phyloP scores from a whole-genome alignment of 257 asterid species.

The Solanum gandarillasii region DNA sequence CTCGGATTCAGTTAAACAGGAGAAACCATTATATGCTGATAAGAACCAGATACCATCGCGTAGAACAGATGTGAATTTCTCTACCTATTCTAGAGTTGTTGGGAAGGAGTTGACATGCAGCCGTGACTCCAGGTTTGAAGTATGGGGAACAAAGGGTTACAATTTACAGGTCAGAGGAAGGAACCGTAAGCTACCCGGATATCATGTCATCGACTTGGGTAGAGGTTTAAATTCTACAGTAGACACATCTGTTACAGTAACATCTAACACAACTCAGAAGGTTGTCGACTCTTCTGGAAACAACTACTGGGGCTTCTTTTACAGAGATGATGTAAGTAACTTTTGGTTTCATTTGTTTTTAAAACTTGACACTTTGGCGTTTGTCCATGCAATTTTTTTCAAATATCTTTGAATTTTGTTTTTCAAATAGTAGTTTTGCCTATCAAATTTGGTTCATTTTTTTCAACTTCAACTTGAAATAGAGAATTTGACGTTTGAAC shows the following conservation, averaged over 20 bases:
- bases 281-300: slow-evolving; percentile 33
- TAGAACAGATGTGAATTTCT: slow-evolving; percentile 87
- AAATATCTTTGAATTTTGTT: background rate
- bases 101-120: slow-evolving; percentile 69
- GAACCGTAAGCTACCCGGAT: slow-evolving; percentile 64
- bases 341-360: background rate
- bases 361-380: background rate
- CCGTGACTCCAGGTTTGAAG: slow-evolving; percentile 84
- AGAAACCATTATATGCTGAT: slow-evolving; percentile 49
- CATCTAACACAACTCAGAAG: slow-evolving; percentile 19
- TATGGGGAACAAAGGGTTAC: slow-evolving; percentile 86
- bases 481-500: background rate
- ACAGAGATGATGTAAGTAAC: slow-evolving; percentile 70
- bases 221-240: slow-evolving; percentile 44
- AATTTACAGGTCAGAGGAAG: slow-evolving; percentile 62
- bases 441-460: background rate
- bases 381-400: background rate
- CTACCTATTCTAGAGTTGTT: slow-evolving; percentile 65
- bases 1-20: slow-evolving; percentile 52
- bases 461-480: background rate
- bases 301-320: slow-evolving; percentile 55
- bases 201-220: slow-evolving; percentile 43
- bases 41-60: slow-evolving; percentile 74
- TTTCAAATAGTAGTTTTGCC: background rate
- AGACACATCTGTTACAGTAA: slow-evolving; percentile 15